phyloP scores from a whole-genome alignment of 441 rosid genomes.

The Breynia disticha region DNA sequence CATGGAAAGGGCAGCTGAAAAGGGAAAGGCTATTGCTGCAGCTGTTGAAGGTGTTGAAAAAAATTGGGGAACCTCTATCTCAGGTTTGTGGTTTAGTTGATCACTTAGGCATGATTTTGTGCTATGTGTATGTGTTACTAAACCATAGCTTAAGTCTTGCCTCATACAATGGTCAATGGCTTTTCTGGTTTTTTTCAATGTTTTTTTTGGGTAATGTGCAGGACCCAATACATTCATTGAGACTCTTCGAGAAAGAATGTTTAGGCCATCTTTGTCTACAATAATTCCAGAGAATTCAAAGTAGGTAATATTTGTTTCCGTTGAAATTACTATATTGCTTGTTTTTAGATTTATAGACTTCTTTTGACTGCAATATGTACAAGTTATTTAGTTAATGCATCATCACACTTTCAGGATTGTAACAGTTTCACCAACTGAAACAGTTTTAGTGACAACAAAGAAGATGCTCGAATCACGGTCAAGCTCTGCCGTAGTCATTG shows the following conservation, averaged over 20 bases:
- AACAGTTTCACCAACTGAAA: constrained; percentile 72
- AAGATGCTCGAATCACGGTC: constrained; percentile 75
- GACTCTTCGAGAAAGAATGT: constrained; percentile 85
- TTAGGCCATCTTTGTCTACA: constrained; percentile 80
- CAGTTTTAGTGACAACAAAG: constrained; percentile 60
- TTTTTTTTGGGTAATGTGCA: constrained; percentile 23
- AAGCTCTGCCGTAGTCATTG: constrained; percentile 71
- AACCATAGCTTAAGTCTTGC: not conserved
- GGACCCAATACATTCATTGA: constrained; percentile 80
- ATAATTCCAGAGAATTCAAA: constrained; percentile 80
- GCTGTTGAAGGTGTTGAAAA: constrained; percentile 98
- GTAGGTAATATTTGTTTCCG: constrained; percentile 67
- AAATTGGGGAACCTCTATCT: constrained; percentile 68
- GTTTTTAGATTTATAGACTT: not conserved
- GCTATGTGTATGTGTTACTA: not conserved
- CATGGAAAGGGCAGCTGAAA: constrained; percentile 98
- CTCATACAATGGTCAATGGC: not conserved
- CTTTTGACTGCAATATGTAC: not conserved
- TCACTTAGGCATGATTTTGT: not conserved
- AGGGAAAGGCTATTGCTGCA: constrained; percentile 98
- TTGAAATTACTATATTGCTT: constrained; percentile 7
- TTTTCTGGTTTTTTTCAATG: not conserved
- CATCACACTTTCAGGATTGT: constrained; percentile 53
- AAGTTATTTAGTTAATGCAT: constrained; percentile 17
- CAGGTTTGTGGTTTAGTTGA: constrained; percentile 40